Evolutionary conservation across 2,329 filamentous ascomycete species (phyloP), one percentile per base, ranked within the genome.

Genomic region (Ophiocordyceps robertsii): DNA sequence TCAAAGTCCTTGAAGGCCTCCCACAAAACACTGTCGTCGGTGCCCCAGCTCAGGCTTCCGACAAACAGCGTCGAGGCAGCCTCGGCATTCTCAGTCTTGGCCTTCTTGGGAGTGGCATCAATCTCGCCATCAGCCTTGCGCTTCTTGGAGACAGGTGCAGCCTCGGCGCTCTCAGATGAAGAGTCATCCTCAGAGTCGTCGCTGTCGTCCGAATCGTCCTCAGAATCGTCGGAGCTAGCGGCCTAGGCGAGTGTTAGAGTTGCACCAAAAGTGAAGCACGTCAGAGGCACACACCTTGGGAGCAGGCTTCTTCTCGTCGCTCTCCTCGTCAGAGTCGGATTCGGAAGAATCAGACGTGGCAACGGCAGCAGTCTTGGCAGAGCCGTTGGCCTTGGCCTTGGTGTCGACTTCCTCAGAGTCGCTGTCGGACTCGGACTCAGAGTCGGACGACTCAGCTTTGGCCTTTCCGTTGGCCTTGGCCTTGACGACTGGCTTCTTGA

Each of bases 21-120:
- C 51, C 75, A 73, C 49, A 95, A 79, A 67, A 77, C 77, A 50
- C 88, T 79, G 63, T 95, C 89, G 53, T 93, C 85, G 42, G 95
- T 72, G 59, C 81, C 85, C 88, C 88, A 95, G 65, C 84, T 87
- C 49, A 95, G 72, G 70, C 87, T 90, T 53, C 89, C 89, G 51
- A 88, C 79, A 64, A 94, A 95, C 42, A 95, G 79, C 56, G 88
- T 94, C 32, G 56, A 54, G 31, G 61, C 48, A 33, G 47, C 61
- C 45, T 70, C 61, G 29, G 41, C 39, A 39, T 59, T 63, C 44
- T 79, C 74, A 31, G 70, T 73, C 73, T 83, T 84, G 58, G 68
- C 65, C 72, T 84, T 84, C 75, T 85, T 86, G 46, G 72, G 58
- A 14, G 67, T 64, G 31, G 73, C 63, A 42, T 66, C 61, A 44